phyloP scores from a whole-genome alignment of 345 rosid genomes.

The Mangifera indica region DNA sequence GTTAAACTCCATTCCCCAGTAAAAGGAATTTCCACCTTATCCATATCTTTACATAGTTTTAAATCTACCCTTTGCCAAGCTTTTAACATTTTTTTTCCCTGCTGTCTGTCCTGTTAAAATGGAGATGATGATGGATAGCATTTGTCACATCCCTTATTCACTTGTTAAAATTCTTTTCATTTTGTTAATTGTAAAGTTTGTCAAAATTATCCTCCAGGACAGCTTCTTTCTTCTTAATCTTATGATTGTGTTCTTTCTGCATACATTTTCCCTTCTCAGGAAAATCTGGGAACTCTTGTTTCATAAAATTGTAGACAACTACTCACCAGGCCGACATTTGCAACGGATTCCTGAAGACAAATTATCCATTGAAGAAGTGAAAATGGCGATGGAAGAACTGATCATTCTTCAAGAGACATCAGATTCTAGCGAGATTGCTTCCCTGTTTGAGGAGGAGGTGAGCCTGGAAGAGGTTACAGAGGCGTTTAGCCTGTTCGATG shows the following conservation, averaged over 20 bases:
- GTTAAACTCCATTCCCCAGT: too few species aligned
- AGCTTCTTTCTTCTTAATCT: conserved; percentile 26
- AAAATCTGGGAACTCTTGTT: not conserved
- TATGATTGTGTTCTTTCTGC: conserved; percentile 17
- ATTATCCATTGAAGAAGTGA: conserved; percentile 33
- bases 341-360: not conserved
- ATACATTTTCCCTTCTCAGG: not conserved
- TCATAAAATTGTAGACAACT: not conserved
- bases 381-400: conserved; percentile 31
- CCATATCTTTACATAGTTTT: too few species aligned
- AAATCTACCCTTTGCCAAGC: not conserved
- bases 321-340: not conserved
- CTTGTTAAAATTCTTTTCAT: conserved; percentile 18
- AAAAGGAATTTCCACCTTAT: too few species aligned
- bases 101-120: not conserved
- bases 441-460: conserved; percentile 44
- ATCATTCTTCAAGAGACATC: conserved; percentile 11
- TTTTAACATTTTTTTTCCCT: not conserved
- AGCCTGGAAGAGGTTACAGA: conserved; percentile 42
- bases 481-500: conserved; percentile 57
- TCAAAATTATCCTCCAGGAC: conserved; percentile 25
- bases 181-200: conserved; percentile 25
- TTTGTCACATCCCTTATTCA: not conserved
- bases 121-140: not conserved
- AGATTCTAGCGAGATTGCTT: conserved; percentile 27